These are phyloP conservation scores for Hymenoscyphus infarciens DNA, from an alignment of 2,329 filamentous ascomycete species.

Conservation along the genomic window DNA sequence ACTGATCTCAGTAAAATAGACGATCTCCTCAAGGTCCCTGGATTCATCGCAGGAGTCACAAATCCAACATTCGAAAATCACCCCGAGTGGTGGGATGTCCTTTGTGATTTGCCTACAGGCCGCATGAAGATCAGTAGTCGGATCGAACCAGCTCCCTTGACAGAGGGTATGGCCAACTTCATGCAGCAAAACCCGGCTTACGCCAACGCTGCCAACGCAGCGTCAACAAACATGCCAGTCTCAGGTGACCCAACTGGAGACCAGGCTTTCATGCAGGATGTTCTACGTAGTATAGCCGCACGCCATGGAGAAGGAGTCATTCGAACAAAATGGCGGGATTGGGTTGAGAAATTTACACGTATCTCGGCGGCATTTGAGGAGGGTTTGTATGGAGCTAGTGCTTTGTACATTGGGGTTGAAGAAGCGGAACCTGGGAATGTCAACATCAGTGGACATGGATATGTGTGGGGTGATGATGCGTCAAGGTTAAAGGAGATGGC, in stretches of 20 bases:
- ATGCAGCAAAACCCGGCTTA: constrained; percentile 70
- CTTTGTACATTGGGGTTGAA: constrained; percentile 78
- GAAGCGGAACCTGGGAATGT: constrained; percentile 59
- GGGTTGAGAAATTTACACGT: constrained; percentile 90
- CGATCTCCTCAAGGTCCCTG: constrained; percentile 89
- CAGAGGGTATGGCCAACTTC: constrained; percentile 83
- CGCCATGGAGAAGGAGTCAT: constrained; percentile 88
- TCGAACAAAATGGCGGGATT: constrained; percentile 87
- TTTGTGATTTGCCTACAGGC: constrained; percentile 89
- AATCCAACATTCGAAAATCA: constrained; percentile 95
- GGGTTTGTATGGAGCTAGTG: constrained; percentile 87
- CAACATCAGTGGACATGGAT: constrained; percentile 76
- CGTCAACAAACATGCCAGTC: constrained; percentile 29
- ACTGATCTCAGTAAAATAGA: constrained; percentile 98
- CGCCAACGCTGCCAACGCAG: constrained; percentile 47
- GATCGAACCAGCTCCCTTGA: constrained; percentile 75
- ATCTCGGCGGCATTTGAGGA: constrained; percentile 94
- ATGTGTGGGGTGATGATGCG: constrained; percentile 86
- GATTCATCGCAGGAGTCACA: constrained; percentile 96
- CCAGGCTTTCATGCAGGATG: constrained; percentile 80
- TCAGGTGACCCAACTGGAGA: constrained; percentile 76
- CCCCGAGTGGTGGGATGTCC: constrained; percentile 95
- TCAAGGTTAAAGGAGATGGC: constrained; percentile 81
- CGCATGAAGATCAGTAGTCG: constrained; percentile 91
- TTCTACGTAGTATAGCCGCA: constrained; percentile 77